Base-by-base conservation (phyloP, 305 asterid species). In the Plantago lanceolata region DNA sequence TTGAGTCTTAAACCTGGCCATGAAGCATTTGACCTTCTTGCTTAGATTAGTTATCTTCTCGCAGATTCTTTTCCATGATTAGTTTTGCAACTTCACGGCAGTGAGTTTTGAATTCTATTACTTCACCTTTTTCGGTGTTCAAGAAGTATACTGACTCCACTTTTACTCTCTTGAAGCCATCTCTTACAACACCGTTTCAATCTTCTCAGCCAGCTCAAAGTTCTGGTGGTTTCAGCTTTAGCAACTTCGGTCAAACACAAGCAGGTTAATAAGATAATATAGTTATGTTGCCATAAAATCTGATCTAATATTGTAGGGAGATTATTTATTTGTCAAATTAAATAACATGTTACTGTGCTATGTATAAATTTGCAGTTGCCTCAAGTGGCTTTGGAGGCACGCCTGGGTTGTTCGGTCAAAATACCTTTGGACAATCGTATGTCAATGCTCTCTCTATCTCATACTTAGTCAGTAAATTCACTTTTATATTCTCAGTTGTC, bases 191-290 rank as follows among this genome's bases (percentile, higher is more conserved):
- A 7, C 94, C 87, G 49, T 89, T 85, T 77, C 99, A 82, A 81
- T 57, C 84, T 8, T 75, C 82, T 47, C 96, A 85, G 77, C 85
- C 88, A 21, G 67, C 92, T 74, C 89, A 73, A 72, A 78, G 59
- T 76, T 63, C 85, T 58, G 79, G 90, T 71, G 79, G 84, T 63
- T 83, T 84, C 71, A 85, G 85, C 72, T 84, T 88, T 75, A 79
- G 74, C 81, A 87, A 76, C 82, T 85, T 77, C 71, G 95, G 94
- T 65, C 95, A 79, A 75, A 47, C 84, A 47, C 86, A 81, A 71
- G 59, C 87, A 83, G 98, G 98, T 86, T 54, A 55, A 58, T 75
- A 18, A 51, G 47, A 57, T 28, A 49, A 35, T 45, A 24, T 19
- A 29, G 56, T 72, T 20, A 11, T 49, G 21, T 13, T 17, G 17